Evolutionary conservation across 352 stramenopile genomes (phyloP).

Genomic region (Phytopythium sindhum): DNA sequence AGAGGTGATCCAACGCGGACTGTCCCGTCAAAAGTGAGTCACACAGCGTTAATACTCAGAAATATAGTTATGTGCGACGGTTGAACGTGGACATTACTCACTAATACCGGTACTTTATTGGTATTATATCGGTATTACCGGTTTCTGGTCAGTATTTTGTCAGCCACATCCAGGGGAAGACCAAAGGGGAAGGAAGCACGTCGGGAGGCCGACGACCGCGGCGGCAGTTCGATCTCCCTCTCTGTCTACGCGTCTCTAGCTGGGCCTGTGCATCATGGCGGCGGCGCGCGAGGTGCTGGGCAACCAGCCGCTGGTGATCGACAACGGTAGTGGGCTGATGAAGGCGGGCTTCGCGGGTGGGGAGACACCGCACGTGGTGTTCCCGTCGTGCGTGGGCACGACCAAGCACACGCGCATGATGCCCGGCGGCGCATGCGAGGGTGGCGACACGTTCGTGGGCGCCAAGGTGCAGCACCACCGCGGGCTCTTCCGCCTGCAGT

Average conservation of each 20-base stretch:
- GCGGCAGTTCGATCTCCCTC: not conserved
- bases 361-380: constrained; percentile 74
- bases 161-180: not conserved
- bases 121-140: not conserved
- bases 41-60: not conserved
- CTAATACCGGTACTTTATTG: not conserved
- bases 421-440: constrained; percentile 77
- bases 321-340: constrained; percentile 82
- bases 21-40: not conserved
- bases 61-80: too few species aligned
- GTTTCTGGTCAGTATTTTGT: not conserved
- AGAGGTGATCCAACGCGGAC: not conserved
- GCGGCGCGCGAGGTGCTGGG: constrained; percentile 52
- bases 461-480: constrained; percentile 78
- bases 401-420: constrained; percentile 85
- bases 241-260: too few species aligned
- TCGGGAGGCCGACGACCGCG: too few species aligned
- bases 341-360: constrained; percentile 81
- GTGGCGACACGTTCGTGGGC: constrained; percentile 70
- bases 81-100: not conserved
- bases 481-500: constrained; percentile 78
- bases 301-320: constrained; percentile 86
- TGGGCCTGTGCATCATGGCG: constrained; percentile 27
- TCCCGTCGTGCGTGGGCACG: constrained; percentile 66
- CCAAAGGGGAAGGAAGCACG: not conserved